Base-by-base conservation (phyloP, 2,329 filamentous ascomycete species). In the Hymenoscyphus linearis region DNA sequence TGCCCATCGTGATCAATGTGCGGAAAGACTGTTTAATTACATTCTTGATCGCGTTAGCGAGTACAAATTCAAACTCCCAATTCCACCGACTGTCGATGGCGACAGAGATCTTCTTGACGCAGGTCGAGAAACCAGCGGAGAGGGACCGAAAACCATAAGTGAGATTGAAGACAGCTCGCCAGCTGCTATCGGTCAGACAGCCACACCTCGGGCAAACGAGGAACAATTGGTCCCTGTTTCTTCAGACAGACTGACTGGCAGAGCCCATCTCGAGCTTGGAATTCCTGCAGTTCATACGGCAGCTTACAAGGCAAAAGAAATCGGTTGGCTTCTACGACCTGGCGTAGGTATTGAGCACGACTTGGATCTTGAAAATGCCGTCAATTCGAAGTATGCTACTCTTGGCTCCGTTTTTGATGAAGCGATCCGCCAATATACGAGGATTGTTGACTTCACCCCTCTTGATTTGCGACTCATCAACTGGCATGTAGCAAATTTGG, bases 401-500 rank as follows among this genome's bases (percentile, higher is more conserved):
- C 79, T 99, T 12, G 95, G 95, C 1, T 88, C 88, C n/a, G 89
- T 96, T 2, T 89, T 98, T 78, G 91, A 99, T 70, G 87, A 92
- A 66, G 91, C 92, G n/a, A 87, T 99, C 63, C 82, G 82, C 18
- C 93, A 98, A 73, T 99, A 96, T 73, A 88, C 90, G 70, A 80
- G 83, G 35, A 83, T 99, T 55, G 82, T 98, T 31, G 88, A 96
- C 62, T 77, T 99, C 58, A 90, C 86, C 14, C 84, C 93, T 1
- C 90, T 91, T 71, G 95, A 99, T 70, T 87, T 96, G 75, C 85
- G 95, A 53, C 80, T 99, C 16, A 82, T 98, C 70, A 99, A 97
- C 71, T 99, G 95, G 95, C 96, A 99, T 75, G 89, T 97, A 74
- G 96, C 96, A 66, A 99, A 99, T 72, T 82, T 99, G 14, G 95